Evolutionary conservation across 768 basidiomycete species (phyloP), one percentile per base, ranked within the genome.

Genomic region (Suillus subaureus): DNA sequence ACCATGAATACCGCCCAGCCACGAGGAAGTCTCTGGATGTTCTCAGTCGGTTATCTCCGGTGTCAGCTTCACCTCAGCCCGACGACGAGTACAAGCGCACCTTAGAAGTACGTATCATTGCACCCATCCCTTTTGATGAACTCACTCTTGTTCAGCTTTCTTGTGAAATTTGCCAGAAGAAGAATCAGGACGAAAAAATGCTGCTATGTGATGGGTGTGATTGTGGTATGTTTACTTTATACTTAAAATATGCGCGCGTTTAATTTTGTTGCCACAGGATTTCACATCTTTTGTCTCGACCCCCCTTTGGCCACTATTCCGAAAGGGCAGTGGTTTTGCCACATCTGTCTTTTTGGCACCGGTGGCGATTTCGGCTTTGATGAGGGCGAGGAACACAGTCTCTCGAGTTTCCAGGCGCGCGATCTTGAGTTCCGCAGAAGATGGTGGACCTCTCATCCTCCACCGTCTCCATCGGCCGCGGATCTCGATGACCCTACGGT

Each of bases 341-440:
- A 91, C 70, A 89, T 89, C 4, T 99, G 97, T 74, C 82, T 99
- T 26, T 85, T 95, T 47, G 91, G 89, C 45, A 96, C 94, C 0
- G 96, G 97, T 13, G 93, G 93, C 61, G 97, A 98, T 78, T 99
- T 93, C 71, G 97, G 97, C 37, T 99, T 99, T 72, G 97, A 98
- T 71, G 96, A 98, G 73, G 97, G 97, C 47, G 91, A 98, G 78
- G 97, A 99, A 70, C 97, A 99, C 76, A 88, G 89, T 66, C 84
- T 99, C 45, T 85, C 92, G 33, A 94, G 89, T 72, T 99, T 99
- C 79, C 94, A 96, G 71, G 92, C 91, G 54, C 87, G 96, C 42
- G 97, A 97, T 72, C 82, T 84, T 28, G 94, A 93, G 70, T 99
- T 99, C 78, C 87, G 94, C 66, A 84, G 88, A 61, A 80, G 89